Conservation (phyloP, 805 yeast species). For the Candida tallmaniae region DNA sequence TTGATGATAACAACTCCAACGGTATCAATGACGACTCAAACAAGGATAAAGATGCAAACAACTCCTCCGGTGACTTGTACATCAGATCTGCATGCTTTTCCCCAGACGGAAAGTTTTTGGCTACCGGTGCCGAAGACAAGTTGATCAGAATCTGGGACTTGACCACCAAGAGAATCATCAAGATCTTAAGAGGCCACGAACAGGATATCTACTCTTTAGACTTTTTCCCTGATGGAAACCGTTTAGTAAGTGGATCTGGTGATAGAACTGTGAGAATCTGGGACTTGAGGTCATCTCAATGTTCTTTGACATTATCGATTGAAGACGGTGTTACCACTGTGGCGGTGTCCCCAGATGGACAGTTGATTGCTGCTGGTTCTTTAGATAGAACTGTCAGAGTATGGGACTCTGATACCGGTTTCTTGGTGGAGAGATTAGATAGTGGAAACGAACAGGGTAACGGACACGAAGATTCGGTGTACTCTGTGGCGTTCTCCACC, state of each 20-base stretch:
- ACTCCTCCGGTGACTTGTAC: constrained; percentile 75
- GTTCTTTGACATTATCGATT: constrained; percentile 80
- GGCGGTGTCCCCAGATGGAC: constrained; percentile 94
- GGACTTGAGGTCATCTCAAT: constrained; percentile 88
- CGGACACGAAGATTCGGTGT: constrained; percentile 95
- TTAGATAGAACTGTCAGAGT: constrained; percentile 93
- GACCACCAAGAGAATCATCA: constrained; percentile 75
- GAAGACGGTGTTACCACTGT: constrained; percentile 99
- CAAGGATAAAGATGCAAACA: constrained; percentile 23
- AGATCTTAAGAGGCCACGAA: constrained; percentile 88
- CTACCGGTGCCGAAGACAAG: constrained; percentile 91
- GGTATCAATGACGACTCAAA: constrained; percentile 42
- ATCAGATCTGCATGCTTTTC: constrained; percentile 95
- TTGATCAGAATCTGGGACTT: constrained; percentile 95
- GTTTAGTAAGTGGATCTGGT: constrained; percentile 92
- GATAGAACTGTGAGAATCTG: constrained; percentile 95
- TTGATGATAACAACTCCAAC: constrained; percentile 59
- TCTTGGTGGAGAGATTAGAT: constrained; percentile 86
- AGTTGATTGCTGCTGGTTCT: constrained; percentile 92
- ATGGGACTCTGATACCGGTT: constrained; percentile 93
- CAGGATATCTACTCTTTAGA: constrained; percentile 96
- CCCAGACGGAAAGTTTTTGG: constrained; percentile 86
- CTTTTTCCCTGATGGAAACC: constrained; percentile 90
- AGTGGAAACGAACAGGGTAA: constrained; percentile 83
- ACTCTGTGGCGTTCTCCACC: constrained; percentile 89